Evolutionary conservation across 139 green algal species (phyloP).

Genomic region (Tetraselmis chui): DNA sequence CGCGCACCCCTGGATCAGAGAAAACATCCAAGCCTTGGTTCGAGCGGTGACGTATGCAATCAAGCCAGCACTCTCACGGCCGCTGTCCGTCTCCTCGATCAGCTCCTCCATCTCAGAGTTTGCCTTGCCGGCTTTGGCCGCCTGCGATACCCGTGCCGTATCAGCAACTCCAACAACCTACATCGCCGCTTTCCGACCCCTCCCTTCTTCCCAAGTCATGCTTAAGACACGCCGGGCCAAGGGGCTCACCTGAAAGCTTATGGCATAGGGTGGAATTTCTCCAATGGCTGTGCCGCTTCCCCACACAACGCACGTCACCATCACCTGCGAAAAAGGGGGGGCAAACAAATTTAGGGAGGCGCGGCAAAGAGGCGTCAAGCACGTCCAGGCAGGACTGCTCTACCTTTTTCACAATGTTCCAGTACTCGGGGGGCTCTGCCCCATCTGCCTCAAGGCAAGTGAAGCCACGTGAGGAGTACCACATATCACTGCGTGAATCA

Average conservation of each 20-base stretch:
- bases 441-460: conserved; percentile 45
- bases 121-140: conserved; percentile 55
- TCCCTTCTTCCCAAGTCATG: no score
- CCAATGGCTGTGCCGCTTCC: conserved; percentile 81
- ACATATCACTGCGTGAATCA: conserved; percentile 61
- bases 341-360: not conserved
- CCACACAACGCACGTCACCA: conserved; percentile 67
- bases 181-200: no score
- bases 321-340: no score
- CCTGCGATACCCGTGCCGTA: no score
- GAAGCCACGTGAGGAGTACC: conserved; percentile 66
- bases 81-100: conserved; percentile 16
- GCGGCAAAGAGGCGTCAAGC: no score
- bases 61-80: not conserved
- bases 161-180: no score
- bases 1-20: not conserved
- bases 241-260: conserved; percentile 78
- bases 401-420: conserved; percentile 59
- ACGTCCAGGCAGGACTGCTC: no score
- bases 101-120: conserved; percentile 51
- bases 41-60: not conserved
- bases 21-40: not conserved
- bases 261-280: conserved; percentile 83
- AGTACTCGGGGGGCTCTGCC: conserved; percentile 1
- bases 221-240: no score